These are phyloP conservation scores for Metschnikowia proteae DNA, from an alignment of 805 yeast genomes.

Conservation along the genomic window DNA sequence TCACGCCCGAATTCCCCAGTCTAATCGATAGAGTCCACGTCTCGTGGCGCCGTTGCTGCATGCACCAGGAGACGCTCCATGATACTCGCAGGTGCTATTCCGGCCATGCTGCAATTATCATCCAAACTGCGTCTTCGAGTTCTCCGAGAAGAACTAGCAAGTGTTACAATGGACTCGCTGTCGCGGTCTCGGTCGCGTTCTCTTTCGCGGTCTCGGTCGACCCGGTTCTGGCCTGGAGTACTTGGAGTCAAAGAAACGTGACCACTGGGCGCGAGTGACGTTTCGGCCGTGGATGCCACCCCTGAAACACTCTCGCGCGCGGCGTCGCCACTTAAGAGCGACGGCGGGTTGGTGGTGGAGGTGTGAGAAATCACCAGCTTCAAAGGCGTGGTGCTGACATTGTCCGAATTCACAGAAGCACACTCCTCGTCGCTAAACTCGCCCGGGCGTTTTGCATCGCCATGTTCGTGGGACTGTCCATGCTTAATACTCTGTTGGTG, in stretches of 20 bases:
- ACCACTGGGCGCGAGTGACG: constrained; percentile 46
- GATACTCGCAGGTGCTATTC: constrained; percentile 72
- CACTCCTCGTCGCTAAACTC: constrained; percentile 17
- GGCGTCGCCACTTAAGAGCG: constrained; percentile 32
- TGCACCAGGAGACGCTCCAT: constrained; percentile 47
- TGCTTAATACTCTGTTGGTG: constrained; percentile 5
- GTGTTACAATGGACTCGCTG: constrained; percentile 41
- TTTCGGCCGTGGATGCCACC: constrained; percentile 47
- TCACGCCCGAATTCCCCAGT: too few relatives aligned
- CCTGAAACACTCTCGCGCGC: constrained; percentile 28
- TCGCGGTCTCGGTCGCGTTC: constrained; percentile 30
- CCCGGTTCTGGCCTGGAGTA: constrained; percentile 8
- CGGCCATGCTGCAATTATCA: constrained; percentile 62
- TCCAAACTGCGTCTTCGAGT: constrained; percentile 41
- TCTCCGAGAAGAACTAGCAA: constrained; percentile 40
- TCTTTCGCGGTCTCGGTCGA: constrained; percentile 13
- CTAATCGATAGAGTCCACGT: constrained; percentile 1
- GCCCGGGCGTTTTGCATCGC: constrained; percentile 8
- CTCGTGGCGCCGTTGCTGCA: constrained; percentile 26
- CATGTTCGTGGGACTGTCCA: constrained; percentile 2
- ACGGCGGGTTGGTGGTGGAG: constrained; percentile 37
- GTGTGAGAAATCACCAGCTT: constrained; percentile 42
- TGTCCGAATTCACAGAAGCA: constrained; percentile 24
- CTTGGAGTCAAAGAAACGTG: constrained; percentile 18
- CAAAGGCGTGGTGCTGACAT: constrained; percentile 47